Evolutionary conservation across 768 basidiomycete genomes (phyloP).

Genomic region (Pulveroboletus sp.): DNA sequence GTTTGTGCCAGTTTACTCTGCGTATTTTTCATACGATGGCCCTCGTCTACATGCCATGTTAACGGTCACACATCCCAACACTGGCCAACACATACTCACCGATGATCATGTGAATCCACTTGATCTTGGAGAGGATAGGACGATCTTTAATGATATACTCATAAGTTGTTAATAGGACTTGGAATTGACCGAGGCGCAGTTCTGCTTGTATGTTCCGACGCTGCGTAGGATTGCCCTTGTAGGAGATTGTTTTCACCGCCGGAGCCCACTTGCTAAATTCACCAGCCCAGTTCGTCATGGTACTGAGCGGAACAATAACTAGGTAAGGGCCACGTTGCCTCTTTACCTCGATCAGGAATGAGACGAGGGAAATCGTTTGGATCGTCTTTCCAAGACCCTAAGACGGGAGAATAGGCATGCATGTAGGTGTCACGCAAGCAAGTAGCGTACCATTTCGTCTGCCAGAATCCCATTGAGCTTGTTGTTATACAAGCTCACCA

Average conservation of each 20-base stretch:
- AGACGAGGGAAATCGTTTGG: conserved; percentile 91
- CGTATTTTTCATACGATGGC: conserved; percentile 97
- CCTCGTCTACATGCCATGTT: conserved; percentile 62
- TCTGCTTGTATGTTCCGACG: conserved; percentile 77
- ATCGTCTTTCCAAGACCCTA: conserved; percentile 96
- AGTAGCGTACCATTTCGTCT: conserved; percentile 77
- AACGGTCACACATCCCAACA: background rate
- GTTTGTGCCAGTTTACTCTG: conserved; percentile 89
- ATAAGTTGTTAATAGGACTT: conserved; percentile 91
- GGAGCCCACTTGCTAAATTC: conserved; percentile 99
- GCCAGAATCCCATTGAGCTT: conserved; percentile 92
- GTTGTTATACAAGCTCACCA: conserved; percentile 98
- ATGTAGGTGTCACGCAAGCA: conserved; percentile 1
- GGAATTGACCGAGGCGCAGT: conserved; percentile 78
- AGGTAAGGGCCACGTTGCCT: conserved; percentile 91
- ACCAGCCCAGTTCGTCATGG: conserved; percentile 95
- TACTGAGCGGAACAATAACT: conserved; percentile 92
- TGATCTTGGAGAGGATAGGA: conserved; percentile 83
- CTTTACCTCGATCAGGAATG: conserved; percentile 91
- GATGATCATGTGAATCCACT: conserved; percentile 98
- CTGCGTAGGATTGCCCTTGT: conserved; percentile 88
- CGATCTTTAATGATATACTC: conserved; percentile 98
- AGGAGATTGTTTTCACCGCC: conserved; percentile 69
- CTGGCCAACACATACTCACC: conserved; percentile 41
- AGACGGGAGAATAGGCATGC: conserved; percentile 8